phyloP scores from a whole-genome alignment of 495 filamentous ascomycete genomes.

The Hyaloscypha bicolor region DNA sequence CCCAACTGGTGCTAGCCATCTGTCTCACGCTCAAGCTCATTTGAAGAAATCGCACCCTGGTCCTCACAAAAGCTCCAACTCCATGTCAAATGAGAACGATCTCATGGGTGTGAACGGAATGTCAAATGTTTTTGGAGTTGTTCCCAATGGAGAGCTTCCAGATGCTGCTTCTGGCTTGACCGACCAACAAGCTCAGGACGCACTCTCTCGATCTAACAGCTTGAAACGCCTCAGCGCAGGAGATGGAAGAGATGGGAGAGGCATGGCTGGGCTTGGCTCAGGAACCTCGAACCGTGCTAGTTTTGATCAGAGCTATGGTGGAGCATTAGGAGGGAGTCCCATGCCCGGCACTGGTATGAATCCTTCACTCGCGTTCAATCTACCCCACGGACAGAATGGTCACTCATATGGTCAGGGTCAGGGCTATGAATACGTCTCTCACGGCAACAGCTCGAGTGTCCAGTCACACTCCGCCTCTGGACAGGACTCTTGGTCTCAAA shows the following conservation, averaged over 20 bases:
- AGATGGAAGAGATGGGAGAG: conserved; percentile 53
- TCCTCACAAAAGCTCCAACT: conserved; percentile 51
- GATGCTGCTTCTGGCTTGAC: conserved; percentile 30
- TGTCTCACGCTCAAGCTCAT: conserved; percentile 88
- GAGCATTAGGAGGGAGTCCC: conserved; percentile 49
- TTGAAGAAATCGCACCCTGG: conserved; percentile 72
- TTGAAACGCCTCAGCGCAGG: conserved; percentile 55
- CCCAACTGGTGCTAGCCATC: conserved; percentile 86
- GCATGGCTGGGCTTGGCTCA: conserved; percentile 50
- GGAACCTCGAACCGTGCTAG: conserved; percentile 40
- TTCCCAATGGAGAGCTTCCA: conserved; percentile 26
- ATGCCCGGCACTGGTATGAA: conserved; percentile 55
- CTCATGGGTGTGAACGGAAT: conserved; percentile 55
- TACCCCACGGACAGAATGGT: conserved; percentile 50
- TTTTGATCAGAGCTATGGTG: conserved; percentile 52
- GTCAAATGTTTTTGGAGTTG: conserved; percentile 33
- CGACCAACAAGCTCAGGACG: conserved; percentile 40
- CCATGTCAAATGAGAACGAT: conserved; percentile 43
- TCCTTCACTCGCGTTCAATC: conserved; percentile 58
- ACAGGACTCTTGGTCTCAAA: conserved; percentile 66
- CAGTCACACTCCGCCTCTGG: conserved; percentile 27
- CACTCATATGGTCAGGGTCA: conserved; percentile 33
- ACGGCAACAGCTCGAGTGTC: conserved; percentile 27
- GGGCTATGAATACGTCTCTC: conserved; percentile 32
- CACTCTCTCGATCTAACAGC: conserved; percentile 59